phyloP scores from a whole-genome alignment of 1,284 basidiomycete genomes.

The Nidula niveotomentosa region DNA sequence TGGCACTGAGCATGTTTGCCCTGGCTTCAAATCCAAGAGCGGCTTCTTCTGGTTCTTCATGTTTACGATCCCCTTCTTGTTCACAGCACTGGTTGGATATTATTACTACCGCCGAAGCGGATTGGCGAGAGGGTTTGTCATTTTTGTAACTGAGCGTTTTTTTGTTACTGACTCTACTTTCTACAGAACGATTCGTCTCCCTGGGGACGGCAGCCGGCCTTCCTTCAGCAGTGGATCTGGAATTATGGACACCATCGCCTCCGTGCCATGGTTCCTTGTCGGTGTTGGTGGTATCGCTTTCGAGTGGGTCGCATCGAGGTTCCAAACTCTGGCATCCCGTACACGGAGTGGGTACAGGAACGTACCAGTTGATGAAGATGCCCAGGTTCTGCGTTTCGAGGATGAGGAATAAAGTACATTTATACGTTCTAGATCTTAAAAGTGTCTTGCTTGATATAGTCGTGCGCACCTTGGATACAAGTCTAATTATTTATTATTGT shows the following conservation, averaged over 20 bases:
- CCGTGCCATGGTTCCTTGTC: slow-evolving; percentile 85
- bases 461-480: too few species aligned
- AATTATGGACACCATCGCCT: slow-evolving; percentile 70
- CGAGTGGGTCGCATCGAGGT: slow-evolving; percentile 56
- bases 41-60: slow-evolving; percentile 83
- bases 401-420: slow-evolving; percentile 59
- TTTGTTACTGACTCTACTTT: background rate
- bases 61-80: slow-evolving; percentile 69
- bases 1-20: slow-evolving; percentile 74
- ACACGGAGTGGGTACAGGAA: slow-evolving; percentile 75
- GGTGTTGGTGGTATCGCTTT: slow-evolving; percentile 77
- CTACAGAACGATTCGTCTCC: slow-evolving; percentile 75
- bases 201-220: slow-evolving; percentile 43
- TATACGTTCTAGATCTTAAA: background rate
- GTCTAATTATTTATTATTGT: background rate
- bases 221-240: slow-evolving; percentile 51
- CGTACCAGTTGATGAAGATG: slow-evolving; percentile 87
- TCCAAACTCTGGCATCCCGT: slow-evolving; percentile 41
- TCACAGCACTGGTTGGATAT: slow-evolving; percentile 74
- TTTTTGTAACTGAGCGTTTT: slow-evolving; percentile 3
- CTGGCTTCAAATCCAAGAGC: slow-evolving; percentile 72
- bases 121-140: slow-evolving; percentile 66
- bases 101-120: slow-evolving; percentile 80
- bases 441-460: background rate
- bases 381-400: slow-evolving; percentile 78